Base-by-base conservation (phyloP, 306 rosid genomes). In the Pueraria montana region DNA sequence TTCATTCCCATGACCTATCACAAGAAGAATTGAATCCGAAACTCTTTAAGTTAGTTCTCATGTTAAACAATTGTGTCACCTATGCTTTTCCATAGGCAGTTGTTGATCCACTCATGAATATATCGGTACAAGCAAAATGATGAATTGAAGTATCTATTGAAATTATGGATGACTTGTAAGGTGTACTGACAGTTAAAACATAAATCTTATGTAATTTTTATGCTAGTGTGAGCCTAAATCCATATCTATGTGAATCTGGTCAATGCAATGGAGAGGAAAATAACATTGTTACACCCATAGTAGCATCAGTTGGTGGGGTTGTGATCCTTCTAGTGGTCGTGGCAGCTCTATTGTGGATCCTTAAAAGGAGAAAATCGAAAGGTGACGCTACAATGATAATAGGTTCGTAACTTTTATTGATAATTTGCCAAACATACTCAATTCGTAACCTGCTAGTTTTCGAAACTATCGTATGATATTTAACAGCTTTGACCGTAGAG, bases 261-360 rank as follows among this genome's bases (percentile, higher is more conserved):
- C n/a, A n/a, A n/a, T n/a, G n/a, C n/a, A n/a, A n/a, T 49, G 67
- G 82, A n/a, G n/a, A n/a, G n/a, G n/a, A n/a, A n/a, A n/a, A n/a
- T n/a, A 87, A 45, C 48, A 5, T 64, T 11, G 58, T 82, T 13
- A 2, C 81, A 62, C 89, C 85, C 6, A 1, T 86, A 23, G 68
- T 68, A 79, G 91, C 88, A 24, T 70, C 91, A 71, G 27, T 72
- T 46, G 48, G 79, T 18, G 96, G 86, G 73, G 18, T 80, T 72
- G 1, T 68, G 52, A 10, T 87, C 13, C 79, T 86, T 21, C 5
- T 82, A 16, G 18, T 72, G 16, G 65, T 45, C 4, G 50, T 55
- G 27, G 84, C 58, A 16, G 23, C 71, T 17, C 12, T 84, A 38
- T 21, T 84, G 2, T 77, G 72, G 64, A 48, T 26, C 27, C 50